Base-by-base conservation (phyloP, 1,284 basidiomycete genomes). In the Mixia osmundae region DNA sequence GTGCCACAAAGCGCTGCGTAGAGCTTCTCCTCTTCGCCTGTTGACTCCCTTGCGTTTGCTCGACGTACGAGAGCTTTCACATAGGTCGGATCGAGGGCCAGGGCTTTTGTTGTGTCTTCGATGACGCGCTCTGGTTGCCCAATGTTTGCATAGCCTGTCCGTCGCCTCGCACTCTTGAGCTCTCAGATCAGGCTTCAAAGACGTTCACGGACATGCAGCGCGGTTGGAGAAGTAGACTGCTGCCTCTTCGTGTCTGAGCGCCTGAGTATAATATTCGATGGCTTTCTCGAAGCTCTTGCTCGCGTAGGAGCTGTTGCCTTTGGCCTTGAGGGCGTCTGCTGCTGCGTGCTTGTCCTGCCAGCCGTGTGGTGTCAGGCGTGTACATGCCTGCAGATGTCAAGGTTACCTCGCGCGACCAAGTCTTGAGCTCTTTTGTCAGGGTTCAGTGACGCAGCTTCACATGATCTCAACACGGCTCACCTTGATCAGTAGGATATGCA, bases 141-240 rank as follows among this genome's bases (percentile, higher is more conserved):
- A 63, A 87, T 71, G 63, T 94, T 87, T 57, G 87, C 71, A 59
- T 87, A 94, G 57, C 78, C 77, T 82, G 42, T n/a, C n/a, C n/a
- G n/a, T n/a, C n/a, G n/a, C 2, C 20, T 37, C 9, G 19, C 10
- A 33, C 6, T 21, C 18, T 24, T 9, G 14, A 8, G 33, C 10
- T 36, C 34, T n/a, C n/a, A n/a, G n/a, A n/a, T n/a, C n/a, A n/a
- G n/a, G n/a, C n/a, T n/a, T n/a, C n/a, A n/a, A n/a, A n/a, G n/a
- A n/a, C n/a, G n/a, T n/a, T n/a, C 5, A 52, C 72, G 47, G 43
- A 82, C 87, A 94, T 42, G 91, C 91, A 30, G 89, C 89, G 40
- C 91, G 75, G 61, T 99, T 99, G 56, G 78, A 82, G 67, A 74
- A 95, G 62, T 79, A 97, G 33, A 95, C 83, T 22, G 89, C 75